A percentile compares a stretch with the other conserved stretches of the same genome.
Evolutionary conservation across 176 grass and related monocot genomes (phyloP).

Genomic region (maize (Zea mays)): Zm-B73-REFERENCE-NAM-5.0 NC_050104.1:156000501-156001000

Average conservation of each 20-base stretch:
- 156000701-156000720: slow-evolving; percentile 79
- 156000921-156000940: slow-evolving; percentile 24
- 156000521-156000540: slow-evolving; percentile 89
- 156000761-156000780: slow-evolving; percentile 83
- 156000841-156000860: slow-evolving; percentile 37
- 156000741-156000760: slow-evolving; percentile 65
- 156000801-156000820: slow-evolving; percentile 64
- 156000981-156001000: background rate
- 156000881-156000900: slow-evolving; percentile 41
- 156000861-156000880: slow-evolving; percentile 45
- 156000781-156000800: slow-evolving; percentile 60
- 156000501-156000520: slow-evolving; percentile 75
- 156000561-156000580: slow-evolving; percentile 84
- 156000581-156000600: slow-evolving; percentile 78
- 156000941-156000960: slow-evolving; percentile 29
- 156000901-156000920: slow-evolving; percentile 1
- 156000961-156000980: slow-evolving; percentile 40
- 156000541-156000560: slow-evolving; percentile 90
- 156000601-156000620: slow-evolving; percentile 82
- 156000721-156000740: slow-evolving; percentile 60
- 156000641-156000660: slow-evolving; percentile 96
- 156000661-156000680: slow-evolving; percentile 68
- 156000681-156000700: slow-evolving; percentile 79
- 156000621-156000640: slow-evolving; percentile 76
- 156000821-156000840: slow-evolving; percentile 84